Base-by-base conservation (phyloP, 2,329 filamentous ascomycete genomes). In the Alternaria postmessia region DNA sequence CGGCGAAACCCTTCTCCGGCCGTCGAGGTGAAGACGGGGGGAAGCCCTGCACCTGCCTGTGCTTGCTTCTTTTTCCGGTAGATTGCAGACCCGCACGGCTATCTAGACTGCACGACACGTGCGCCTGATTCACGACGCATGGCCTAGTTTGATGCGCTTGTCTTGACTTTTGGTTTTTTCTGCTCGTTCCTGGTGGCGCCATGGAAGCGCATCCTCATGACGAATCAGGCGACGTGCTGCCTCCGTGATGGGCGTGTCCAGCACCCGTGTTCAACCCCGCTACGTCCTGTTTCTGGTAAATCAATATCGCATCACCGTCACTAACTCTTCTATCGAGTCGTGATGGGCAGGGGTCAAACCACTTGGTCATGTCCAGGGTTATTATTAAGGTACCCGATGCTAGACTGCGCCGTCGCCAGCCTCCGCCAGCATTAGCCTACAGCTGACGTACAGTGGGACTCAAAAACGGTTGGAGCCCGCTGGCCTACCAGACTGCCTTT, bases 371-470 rank as follows among this genome's bases (percentile, higher is more conserved):
- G 55, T 39, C 47, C 54, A 61, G 54, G 57, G 48, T 39, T 20
- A 60, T 68, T 63, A 73, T 68, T 65, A 72, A 74, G 63, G 67
- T 71, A 71, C 67, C 70, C 64, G 51, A 52, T 61, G 53, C 57
- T 52, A 43, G 39, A 42, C 24, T 39, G 48, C 42, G 51, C 55
- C 46, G 51, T 66, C 62, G 55, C 65, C 57, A 66, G 64, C 64
- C 61, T 64, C 64, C 56, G 61, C 56, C 61, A 53, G 59, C 61
- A 64, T 39, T 55, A 55, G 61, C 61, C 61, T 58, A 62, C 65
- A 65, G 66, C 67, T 72, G 70, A 72, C 70, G 65, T 66, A 67
- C 53, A 48, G 52, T 53, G 54, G 51, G 42, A 57, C 53, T 62
- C 54, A 53, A 66, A 68, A 69, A 70, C 72, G 67, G 64, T 66